Conservation (phyloP, 2,329 filamentous ascomycete species). For the Graphilbum fragrans region DNA sequence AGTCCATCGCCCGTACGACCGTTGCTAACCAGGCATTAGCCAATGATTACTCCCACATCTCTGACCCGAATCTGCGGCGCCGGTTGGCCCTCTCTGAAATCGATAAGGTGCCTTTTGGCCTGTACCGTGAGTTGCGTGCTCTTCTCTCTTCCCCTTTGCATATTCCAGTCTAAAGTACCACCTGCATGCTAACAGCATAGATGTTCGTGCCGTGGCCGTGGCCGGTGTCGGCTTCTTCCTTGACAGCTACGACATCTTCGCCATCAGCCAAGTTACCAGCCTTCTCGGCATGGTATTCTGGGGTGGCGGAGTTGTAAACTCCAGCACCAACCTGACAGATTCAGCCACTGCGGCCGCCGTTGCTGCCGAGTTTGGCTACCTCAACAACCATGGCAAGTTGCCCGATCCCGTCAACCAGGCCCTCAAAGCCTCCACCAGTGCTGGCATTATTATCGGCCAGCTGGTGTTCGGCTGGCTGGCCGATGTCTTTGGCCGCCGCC, state of each 20-base stretch:
- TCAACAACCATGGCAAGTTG: conserved; percentile 40
- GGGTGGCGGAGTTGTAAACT: too few relatives aligned
- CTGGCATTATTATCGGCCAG: conserved; percentile 69
- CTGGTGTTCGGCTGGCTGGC: conserved; percentile 65
- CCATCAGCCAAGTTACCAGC: conserved; percentile 60
- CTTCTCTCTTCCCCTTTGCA: not conserved
- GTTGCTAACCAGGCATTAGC: conserved; percentile 6
- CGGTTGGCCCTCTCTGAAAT: conserved; percentile 68
- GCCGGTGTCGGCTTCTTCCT: conserved; percentile 77
- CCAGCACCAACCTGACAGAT: too few relatives aligned
- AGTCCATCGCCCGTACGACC: too few relatives aligned
- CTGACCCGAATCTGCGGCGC: conserved; percentile 65
- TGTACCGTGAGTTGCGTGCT: conserved; percentile 40
- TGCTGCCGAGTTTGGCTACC: conserved; percentile 29
- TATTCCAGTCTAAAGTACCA: conserved; percentile 4
- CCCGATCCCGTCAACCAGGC: conserved; percentile 57
- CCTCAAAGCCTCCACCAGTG: conserved; percentile 71
- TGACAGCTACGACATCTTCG: conserved; percentile 73
- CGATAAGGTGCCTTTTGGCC: conserved; percentile 65
- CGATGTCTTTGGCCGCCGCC: conserved; percentile 62
- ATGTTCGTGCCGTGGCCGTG: conserved; percentile 61
- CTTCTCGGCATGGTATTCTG: conserved; percentile 71
- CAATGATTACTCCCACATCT: conserved; percentile 39
- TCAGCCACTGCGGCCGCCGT: conserved; percentile 20
- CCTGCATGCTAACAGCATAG: conserved; percentile 15